Evolutionary conservation across 768 basidiomycete species (phyloP), one percentile per base, ranked within the genome.

Genomic region (Rubroboletus satanas): DNA sequence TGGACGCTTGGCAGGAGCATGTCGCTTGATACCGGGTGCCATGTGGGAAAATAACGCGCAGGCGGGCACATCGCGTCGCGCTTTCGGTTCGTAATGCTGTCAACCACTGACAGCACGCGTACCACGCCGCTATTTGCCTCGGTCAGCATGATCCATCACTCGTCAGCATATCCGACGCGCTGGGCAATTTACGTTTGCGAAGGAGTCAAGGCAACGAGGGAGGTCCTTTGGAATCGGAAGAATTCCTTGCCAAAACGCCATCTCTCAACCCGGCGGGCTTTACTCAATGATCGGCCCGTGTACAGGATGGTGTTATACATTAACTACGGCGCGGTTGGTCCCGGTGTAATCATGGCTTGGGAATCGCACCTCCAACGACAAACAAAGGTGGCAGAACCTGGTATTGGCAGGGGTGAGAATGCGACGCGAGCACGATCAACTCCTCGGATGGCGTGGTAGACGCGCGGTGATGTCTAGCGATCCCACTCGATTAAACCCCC

Each of bases 401-500:
- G 18, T 35, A 45, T 47, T 60, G 49, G 54, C 52, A 61, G 45
- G 49, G 54, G 56, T 65, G 62, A 44, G 62, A 67, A 55, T 49
- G 33, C 36, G 38, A 45, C 12, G 45, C 21, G 21, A 39, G 39
- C 14, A 35, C 36, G n/a, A 47, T 33, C 49, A 66, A 52, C 50
- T 57, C 65, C 66, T 58, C 63, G 66, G 60, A 52, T 42, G 21
- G 36, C 45, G 23, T 43, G 51, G 45, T 26, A 7, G 42, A 31
- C 43, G 41, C 23, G 42, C n/a, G 35, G 62, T 49, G 33, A 49
- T 32, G 31, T 38, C 51, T 61, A 66, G 29, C 43, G 45, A 55
- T 75, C 76, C 90, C 90, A 92, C 63, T 83, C 81, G 51, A 95
- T 72, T 26, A 93, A 63, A 0, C 91, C 89, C 18, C 93, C 94